Conservation (phyloP, 2,329 filamentous ascomycete species). For the Phoma sp. region DNA sequence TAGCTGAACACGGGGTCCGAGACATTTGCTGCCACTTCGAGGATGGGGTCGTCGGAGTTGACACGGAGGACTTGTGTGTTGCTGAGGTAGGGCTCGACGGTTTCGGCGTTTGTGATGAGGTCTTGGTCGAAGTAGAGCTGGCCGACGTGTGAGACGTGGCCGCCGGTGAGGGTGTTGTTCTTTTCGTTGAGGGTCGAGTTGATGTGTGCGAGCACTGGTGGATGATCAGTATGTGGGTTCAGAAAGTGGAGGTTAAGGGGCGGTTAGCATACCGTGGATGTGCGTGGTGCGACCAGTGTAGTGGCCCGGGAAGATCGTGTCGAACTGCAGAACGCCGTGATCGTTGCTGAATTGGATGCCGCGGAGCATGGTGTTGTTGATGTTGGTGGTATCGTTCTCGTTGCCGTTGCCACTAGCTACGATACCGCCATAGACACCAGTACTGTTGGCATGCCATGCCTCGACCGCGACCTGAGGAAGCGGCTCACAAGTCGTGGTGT, state of each 20-base stretch:
- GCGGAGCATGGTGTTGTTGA: constrained; percentile 50
- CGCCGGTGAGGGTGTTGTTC: constrained; percentile 58
- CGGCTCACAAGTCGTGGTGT: constrained; percentile 58
- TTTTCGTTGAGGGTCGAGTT: constrained; percentile 37
- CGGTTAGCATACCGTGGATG: constrained; percentile 23
- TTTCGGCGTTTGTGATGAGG: constrained; percentile 59
- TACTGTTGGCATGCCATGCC: constrained; percentile 51
- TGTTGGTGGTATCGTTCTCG: constrained; percentile 27
- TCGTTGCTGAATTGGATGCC: constrained; percentile 54
- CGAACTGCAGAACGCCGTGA: constrained; percentile 56
- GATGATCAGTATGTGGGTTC: background rate
- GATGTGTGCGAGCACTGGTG: constrained; percentile 43
- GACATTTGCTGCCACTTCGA: constrained; percentile 55
- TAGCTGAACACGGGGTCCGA: constrained; percentile 63
- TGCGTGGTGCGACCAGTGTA: constrained; percentile 30
- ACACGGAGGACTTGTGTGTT: constrained; percentile 51
- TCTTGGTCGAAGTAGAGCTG: constrained; percentile 69
- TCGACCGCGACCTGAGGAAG: constrained; percentile 56
- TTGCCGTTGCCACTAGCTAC: constrained; percentile 49
- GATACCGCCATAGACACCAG: constrained; percentile 56
- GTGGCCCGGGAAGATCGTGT: constrained; percentile 55
- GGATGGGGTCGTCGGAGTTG: constrained; percentile 59
- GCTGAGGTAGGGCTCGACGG: constrained; percentile 48
- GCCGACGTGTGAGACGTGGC: constrained; percentile 63
- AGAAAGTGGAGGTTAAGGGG: background rate